Conservation (phyloP, 2,329 filamentous ascomycete species). For the Aspergillus luchuensis region DNA sequence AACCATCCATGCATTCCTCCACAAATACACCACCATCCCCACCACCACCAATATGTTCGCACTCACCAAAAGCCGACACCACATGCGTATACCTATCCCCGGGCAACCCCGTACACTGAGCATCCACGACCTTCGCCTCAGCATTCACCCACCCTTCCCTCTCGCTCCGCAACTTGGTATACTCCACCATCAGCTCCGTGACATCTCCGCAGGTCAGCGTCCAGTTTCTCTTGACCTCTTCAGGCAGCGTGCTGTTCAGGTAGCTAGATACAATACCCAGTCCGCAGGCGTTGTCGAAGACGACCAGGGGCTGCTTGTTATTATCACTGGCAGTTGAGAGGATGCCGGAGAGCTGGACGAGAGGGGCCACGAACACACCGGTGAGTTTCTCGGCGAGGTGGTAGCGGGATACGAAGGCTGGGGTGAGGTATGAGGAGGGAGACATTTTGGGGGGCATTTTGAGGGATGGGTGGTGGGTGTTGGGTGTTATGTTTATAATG, state of each 20-base stretch:
- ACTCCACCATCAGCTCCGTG: slow-evolving; percentile 46
- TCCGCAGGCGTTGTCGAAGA: slow-evolving; percentile 60
- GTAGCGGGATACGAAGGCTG: slow-evolving; percentile 29
- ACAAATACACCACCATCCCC: no score
- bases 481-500: not conserved
- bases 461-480: not conserved
- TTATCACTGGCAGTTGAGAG: slow-evolving; percentile 17
- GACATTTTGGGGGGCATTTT: not conserved
- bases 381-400: slow-evolving; percentile 35
- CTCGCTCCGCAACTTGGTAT: slow-evolving; percentile 43
- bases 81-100: slow-evolving; percentile 48
- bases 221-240: slow-evolving; percentile 45
- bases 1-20: no score
- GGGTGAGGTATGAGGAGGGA: not conserved
- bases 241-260: slow-evolving; percentile 45
- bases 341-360: slow-evolving; percentile 35
- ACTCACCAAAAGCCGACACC: slow-evolving; percentile 49
- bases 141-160: slow-evolving; percentile 52
- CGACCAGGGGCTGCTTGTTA: slow-evolving; percentile 21
- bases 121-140: slow-evolving; percentile 50
- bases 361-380: slow-evolving; percentile 29
- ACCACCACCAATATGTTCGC: no score
- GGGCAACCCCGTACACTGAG: slow-evolving; percentile 48
- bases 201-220: slow-evolving; percentile 55
- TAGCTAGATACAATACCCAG: slow-evolving; percentile 53